phyloP scores from a whole-genome alignment of 257 asterid species.

The Scutellaria galericulata region DNA sequence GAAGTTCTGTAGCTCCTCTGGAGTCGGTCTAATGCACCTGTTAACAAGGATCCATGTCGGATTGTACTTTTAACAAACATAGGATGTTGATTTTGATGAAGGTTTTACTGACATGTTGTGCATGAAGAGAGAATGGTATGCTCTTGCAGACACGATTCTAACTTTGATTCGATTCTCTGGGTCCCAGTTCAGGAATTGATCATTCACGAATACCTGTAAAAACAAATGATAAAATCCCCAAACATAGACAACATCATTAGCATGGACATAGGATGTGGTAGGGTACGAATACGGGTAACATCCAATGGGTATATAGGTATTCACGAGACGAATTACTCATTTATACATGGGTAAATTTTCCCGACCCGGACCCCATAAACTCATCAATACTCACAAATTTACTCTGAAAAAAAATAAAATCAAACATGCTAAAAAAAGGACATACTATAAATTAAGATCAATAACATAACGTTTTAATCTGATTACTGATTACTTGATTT shows the following conservation, averaged over 20 bases:
- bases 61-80: not conserved
- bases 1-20: slow-evolving; percentile 83
- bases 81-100: no score
- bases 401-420: no score
- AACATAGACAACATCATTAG: no score
- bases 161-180: slow-evolving; percentile 88
- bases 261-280: no score
- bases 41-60: no score
- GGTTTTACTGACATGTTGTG: slow-evolving; percentile 78
- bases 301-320: no score
- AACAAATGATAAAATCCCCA: not conserved
- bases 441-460: not conserved
- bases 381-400: no score
- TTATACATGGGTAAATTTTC: no score
- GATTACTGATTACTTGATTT: no score
- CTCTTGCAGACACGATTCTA: slow-evolving; percentile 93
- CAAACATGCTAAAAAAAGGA: not conserved
- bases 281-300: no score
- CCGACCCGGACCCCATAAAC: no score
- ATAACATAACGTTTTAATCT: not conserved
- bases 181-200: slow-evolving; percentile 95
- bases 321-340: no score
- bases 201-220: slow-evolving; percentile 79
- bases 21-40: slow-evolving; percentile 97
- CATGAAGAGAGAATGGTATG: slow-evolving; percentile 95